A percentile compares a stretch with the other conserved stretches of the same genome.
Evolutionary conservation across 768 basidiomycete genomes (phyloP).

Genomic region (Podaxis sp.): DNA sequence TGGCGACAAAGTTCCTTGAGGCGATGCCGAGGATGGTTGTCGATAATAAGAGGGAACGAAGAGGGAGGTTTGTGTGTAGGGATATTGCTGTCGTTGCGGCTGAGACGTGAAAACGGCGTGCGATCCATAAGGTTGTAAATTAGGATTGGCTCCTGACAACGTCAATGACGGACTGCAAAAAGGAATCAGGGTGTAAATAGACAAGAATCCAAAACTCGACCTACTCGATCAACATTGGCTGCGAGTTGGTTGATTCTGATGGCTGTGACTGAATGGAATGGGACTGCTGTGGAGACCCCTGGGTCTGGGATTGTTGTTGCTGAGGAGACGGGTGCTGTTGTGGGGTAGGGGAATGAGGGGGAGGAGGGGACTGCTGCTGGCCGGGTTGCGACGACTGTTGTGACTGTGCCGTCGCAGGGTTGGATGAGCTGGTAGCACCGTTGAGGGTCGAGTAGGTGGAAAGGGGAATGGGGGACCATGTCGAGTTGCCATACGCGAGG

Average conservation of each 20-base stretch:
- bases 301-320: slow-evolving; percentile 18
- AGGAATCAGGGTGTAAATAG: slow-evolving; percentile 10
- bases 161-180: slow-evolving; percentile 58
- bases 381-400: slow-evolving; percentile 20
- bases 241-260: slow-evolving; percentile 27
- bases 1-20: slow-evolving; percentile 69
- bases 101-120: slow-evolving; percentile 16
- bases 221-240: slow-evolving; percentile 69
- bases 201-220: slow-evolving; percentile 26
- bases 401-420: slow-evolving; percentile 27
- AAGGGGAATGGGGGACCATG: slow-evolving; percentile 47
- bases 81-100: slow-evolving; percentile 24
- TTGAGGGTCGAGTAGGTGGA: slow-evolving; percentile 78
- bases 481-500: slow-evolving; percentile 49
- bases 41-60: slow-evolving; percentile 25
- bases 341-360: slow-evolving; percentile 18
- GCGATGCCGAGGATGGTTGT: slow-evolving; percentile 31
- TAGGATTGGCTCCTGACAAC: slow-evolving; percentile 43
- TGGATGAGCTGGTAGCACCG: slow-evolving; percentile 59
- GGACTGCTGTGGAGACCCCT: slow-evolving; percentile 25
- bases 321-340: slow-evolving; percentile 26
- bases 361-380: slow-evolving; percentile 20
- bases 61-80: slow-evolving; percentile 15
- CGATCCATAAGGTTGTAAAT: slow-evolving; percentile 11
- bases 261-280: slow-evolving; percentile 26